Percentiles rank a stretch among this genome's conserved stretches.
Evolutionary conservation across 257 asterid genomes (phyloP).

Genomic region (Linaria vulgaris): DNA sequence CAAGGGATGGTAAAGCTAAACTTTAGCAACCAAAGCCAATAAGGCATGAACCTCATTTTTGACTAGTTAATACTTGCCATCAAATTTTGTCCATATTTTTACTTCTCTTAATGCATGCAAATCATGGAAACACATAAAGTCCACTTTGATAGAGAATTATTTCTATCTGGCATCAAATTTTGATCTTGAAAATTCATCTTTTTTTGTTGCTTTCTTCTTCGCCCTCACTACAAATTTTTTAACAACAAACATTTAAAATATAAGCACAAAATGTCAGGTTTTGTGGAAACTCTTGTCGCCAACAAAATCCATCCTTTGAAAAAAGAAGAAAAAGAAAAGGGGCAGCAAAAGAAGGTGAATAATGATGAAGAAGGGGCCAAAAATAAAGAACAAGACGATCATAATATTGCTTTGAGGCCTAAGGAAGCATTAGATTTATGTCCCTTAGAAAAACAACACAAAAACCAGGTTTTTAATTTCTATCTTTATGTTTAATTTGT

Average conservation of each 20-base stretch:
- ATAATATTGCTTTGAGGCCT: neutral
- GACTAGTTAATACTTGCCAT: constrained; percentile 13
- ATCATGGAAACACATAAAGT: neutral
- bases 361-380: constrained; percentile 3
- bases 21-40: constrained; percentile 12
- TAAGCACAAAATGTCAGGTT: constrained; percentile 21
- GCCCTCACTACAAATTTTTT: neutral
- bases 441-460: constrained; percentile 10
- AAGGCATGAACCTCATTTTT: constrained; percentile 6
- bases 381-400: neutral
- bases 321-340: constrained; percentile 17
- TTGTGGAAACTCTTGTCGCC: constrained; percentile 24
- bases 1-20: constrained; percentile 26
- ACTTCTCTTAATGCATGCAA: constrained; percentile 3
- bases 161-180: neutral
- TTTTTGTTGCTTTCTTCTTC: constrained; percentile 16
- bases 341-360: constrained; percentile 6
- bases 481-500: neutral
- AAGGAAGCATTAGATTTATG: constrained; percentile 13
- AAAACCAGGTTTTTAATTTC: constrained; percentile 12
- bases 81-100: neutral
- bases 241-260: neutral
- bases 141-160: neutral
- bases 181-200: constrained; percentile 8
- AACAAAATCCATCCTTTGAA: constrained; percentile 20